Evolutionary conservation across 2,329 filamentous ascomycete genomes (phyloP).

Genomic region (Penicillium sp.): DNA sequence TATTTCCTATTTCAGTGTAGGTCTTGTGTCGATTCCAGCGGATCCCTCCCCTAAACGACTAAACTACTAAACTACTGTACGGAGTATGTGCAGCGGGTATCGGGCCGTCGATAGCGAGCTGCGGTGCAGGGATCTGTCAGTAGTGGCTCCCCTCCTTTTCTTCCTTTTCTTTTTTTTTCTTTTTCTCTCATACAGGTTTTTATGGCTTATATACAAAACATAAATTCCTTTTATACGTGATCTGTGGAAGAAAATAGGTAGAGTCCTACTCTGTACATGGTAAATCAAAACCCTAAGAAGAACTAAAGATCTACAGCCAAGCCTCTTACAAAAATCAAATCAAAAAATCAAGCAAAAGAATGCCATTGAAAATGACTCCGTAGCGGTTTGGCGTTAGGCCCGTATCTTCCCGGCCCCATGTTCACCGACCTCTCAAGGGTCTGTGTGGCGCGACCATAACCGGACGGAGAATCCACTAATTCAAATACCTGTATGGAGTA

Average conservation of each 20-base stretch:
- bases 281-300: no score
- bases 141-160: slow-evolving; percentile 6
- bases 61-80: slow-evolving; percentile 20
- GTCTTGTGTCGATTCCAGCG: slow-evolving; percentile 7
- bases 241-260: no score
- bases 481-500: neutral
- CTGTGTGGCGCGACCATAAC: slow-evolving; percentile 7
- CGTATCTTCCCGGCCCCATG: slow-evolving; percentile 20
- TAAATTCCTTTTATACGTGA: no score
- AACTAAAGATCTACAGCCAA: no score
- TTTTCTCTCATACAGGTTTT: neutral
- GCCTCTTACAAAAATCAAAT: neutral
- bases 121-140: slow-evolving; percentile 26
- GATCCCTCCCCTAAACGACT: slow-evolving; percentile 6
- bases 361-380: neutral
- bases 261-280: no score
- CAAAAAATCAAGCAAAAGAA: neutral
- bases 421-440: slow-evolving; percentile 15
- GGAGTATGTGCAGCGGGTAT: slow-evolving; percentile 28
- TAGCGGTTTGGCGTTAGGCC: neutral
- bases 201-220: no score
- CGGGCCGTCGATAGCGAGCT: slow-evolving; percentile 30
- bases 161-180: neutral
- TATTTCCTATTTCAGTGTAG: slow-evolving; percentile 2
- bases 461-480: slow-evolving; percentile 5